phyloP scores from a whole-genome alignment of 306 rosid species.

The Sesbania bispinosa region DNA sequence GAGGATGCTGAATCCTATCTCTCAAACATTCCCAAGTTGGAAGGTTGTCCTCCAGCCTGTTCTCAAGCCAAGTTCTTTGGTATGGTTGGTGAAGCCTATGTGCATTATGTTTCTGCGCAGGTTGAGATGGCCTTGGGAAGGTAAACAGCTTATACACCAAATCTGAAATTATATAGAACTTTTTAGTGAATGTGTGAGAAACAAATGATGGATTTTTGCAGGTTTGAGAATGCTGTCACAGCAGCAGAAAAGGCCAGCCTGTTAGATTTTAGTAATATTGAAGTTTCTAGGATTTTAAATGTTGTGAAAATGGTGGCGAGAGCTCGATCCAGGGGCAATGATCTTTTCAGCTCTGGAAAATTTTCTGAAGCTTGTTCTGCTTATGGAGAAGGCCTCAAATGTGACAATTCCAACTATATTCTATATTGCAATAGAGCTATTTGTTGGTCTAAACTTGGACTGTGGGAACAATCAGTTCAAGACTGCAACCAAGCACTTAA shows the following conservation, averaged over 20 bases:
- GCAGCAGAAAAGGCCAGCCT: slow-evolving; percentile 69
- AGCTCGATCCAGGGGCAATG: slow-evolving; percentile 76
- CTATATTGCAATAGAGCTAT: slow-evolving; percentile 88
- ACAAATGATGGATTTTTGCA: slow-evolving; percentile 41
- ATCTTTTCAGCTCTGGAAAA: slow-evolving; percentile 69
- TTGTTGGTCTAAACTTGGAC: slow-evolving; percentile 89
- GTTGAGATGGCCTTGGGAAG: slow-evolving; percentile 95
- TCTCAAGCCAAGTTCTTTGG: slow-evolving; percentile 62
- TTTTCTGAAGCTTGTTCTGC: slow-evolving; percentile 82
- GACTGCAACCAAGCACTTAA: slow-evolving; percentile 84
- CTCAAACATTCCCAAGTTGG: slow-evolving; percentile 54
- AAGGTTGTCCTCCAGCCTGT: slow-evolving; percentile 50
- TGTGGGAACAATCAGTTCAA: slow-evolving; percentile 84
- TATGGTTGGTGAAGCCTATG: slow-evolving; percentile 75
- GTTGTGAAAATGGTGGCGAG: slow-evolving; percentile 68
- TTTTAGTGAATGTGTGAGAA: slow-evolving; percentile 30
- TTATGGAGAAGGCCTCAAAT: slow-evolving; percentile 87
- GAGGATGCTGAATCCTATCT: slow-evolving; percentile 71
- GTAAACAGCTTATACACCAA: slow-evolving; percentile 33
- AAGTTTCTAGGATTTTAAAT: slow-evolving; percentile 53
- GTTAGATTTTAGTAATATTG: slow-evolving; percentile 51
- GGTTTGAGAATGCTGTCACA: slow-evolving; percentile 76
- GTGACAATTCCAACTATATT: slow-evolving; percentile 61
- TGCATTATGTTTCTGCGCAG: slow-evolving; percentile 63
- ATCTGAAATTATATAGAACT: neutral